A percentile compares a stretch with the other conserved stretches of the same genome.
These are phyloP conservation scores for Desmodesmus armatus DNA, from an alignment of 139 green algal species.

Conservation along the genomic window DNA sequence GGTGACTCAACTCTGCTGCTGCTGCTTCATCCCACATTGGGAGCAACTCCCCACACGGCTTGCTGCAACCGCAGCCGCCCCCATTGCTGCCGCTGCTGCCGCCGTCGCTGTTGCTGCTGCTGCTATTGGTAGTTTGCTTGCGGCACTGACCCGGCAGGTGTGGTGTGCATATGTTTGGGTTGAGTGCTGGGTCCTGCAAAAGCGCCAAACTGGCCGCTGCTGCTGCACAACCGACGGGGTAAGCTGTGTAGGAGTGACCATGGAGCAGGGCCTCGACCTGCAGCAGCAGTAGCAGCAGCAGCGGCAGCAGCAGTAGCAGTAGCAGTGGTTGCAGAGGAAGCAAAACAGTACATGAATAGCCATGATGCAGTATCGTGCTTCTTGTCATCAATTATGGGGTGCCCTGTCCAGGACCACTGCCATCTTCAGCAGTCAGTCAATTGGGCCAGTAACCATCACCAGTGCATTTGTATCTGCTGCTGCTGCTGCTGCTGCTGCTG, in stretches of 20 bases:
- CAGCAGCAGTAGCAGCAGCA: background rate
- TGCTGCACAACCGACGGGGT: constrained; percentile 89
- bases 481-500: too few relatives aligned
- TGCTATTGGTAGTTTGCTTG: constrained; percentile 15
- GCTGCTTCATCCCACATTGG: constrained; percentile 77
- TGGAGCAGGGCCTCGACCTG: constrained; percentile 91
- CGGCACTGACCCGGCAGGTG: constrained; percentile 24
- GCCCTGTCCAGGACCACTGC: too few relatives aligned
- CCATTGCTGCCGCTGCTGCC: background rate
- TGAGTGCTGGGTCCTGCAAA: constrained; percentile 70
- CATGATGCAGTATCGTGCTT: too few relatives aligned
- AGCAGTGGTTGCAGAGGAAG: background rate
- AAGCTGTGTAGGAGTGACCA: constrained; percentile 98
- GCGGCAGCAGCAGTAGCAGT: constrained; percentile 25
- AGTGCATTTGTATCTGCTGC: too few relatives aligned
- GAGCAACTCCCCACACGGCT: constrained; percentile 66
- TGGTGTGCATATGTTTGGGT: constrained; percentile 80
- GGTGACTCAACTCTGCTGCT: constrained; percentile 68
- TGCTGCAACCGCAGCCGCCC: constrained; percentile 19
- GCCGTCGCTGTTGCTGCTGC: background rate
- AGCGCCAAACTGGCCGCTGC: constrained; percentile 77
- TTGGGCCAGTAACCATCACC: too few relatives aligned
- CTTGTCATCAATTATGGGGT: too few relatives aligned
- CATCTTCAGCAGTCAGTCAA: too few relatives aligned
- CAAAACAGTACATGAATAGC: too few relatives aligned